A percentile compares a stretch with the other conserved stretches of the same genome.
Conservation (phyloP, 768 basidiomycete genomes). For the Nevesoporus exiguus region DNA sequence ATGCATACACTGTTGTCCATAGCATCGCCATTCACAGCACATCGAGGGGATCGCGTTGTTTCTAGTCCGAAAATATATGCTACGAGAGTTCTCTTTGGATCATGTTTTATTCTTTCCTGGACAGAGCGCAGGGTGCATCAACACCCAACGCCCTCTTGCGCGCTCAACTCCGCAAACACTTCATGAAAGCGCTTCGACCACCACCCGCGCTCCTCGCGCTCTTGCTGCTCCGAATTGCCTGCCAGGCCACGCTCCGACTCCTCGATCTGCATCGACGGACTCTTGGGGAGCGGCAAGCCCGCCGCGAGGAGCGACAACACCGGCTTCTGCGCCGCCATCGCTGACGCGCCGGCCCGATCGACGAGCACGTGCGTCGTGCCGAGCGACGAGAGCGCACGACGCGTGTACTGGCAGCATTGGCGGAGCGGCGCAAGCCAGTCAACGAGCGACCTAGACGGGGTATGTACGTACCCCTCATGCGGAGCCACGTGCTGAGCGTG, state of each 20-base stretch:
- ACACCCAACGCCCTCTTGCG: slow-evolving; percentile 10
- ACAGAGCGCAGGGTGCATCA: too few species aligned
- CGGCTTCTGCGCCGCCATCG: slow-evolving; percentile 32
- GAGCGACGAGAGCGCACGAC: slow-evolving; percentile 38
- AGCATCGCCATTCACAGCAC: slow-evolving; percentile 6
- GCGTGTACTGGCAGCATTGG: slow-evolving; percentile 48
- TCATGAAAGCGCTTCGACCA: slow-evolving; percentile 68
- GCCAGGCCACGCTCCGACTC: slow-evolving; percentile 30
- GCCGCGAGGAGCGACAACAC: slow-evolving; percentile 40
- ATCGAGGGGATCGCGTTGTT: background rate
- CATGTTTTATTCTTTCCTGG: too few species aligned
- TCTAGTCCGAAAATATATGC: background rate
- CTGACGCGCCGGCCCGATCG: slow-evolving; percentile 22
- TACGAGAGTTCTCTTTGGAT: too few species aligned
- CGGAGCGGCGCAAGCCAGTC: slow-evolving; percentile 52
- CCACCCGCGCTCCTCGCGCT: slow-evolving; percentile 70
- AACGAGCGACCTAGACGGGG: background rate
- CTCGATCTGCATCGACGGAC: slow-evolving; percentile 61
- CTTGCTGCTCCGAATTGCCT: slow-evolving; percentile 37
- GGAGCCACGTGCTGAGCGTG: too few species aligned
- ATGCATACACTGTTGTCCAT: background rate
- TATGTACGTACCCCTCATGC: background rate
- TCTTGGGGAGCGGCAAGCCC: slow-evolving; percentile 63
- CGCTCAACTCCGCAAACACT: slow-evolving; percentile 53
- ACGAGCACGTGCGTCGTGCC: slow-evolving; percentile 25